Evolutionary conservation across 2,329 filamentous ascomycete species (phyloP), one percentile per base, ranked within the genome.

Genomic region (Nigrospora osmanthi): DNA sequence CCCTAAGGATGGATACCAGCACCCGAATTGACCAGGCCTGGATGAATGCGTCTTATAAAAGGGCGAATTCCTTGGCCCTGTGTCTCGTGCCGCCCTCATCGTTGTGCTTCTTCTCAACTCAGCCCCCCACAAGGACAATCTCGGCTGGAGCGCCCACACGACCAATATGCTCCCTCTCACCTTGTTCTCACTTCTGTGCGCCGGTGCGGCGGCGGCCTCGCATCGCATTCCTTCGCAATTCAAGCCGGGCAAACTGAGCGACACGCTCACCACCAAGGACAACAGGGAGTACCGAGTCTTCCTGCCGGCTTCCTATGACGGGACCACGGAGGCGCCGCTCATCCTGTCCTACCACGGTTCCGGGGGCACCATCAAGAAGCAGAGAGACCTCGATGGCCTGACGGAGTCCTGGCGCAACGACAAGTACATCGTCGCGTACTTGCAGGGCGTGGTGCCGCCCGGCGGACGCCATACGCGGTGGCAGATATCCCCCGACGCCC

Each of bases 281-380:
- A 44, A 42, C 7, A 52, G 55, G 15, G 31, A 48, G 35, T 58
- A 58, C 45, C 45, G 50, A 17, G 49, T 55, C 6, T 55, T 49
- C 49, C 44, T 58, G 28, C 55, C 55, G 6, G 16, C 43, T 5
- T 47, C 40, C 34, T 56, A 58, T 34, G 44, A 53, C 33, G 38
- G 46, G 11, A 44, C 35, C 32, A 50, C 47, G 15, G 36, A 34
- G 33, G 49, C 52, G n/a, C 54, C 55, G 10, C 42, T 58, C 11
- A 55, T 58, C 40, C 45, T 58, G 11, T 53, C 50, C 14, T 56
- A 56, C 40, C 55, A 58, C 36, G 55, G 55, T 38, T 54, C 54
- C 43, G 52, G 49, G 23, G 43, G 51, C 9, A 46, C 44, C n/a
- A 54, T 55, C 31, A 40, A 50, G 6, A 35, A 47, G 11, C 55